These are phyloP conservation scores for Zalaria obscura DNA, from an alignment of 2,329 filamentous ascomycete species.

Conservation along the genomic window DNA sequence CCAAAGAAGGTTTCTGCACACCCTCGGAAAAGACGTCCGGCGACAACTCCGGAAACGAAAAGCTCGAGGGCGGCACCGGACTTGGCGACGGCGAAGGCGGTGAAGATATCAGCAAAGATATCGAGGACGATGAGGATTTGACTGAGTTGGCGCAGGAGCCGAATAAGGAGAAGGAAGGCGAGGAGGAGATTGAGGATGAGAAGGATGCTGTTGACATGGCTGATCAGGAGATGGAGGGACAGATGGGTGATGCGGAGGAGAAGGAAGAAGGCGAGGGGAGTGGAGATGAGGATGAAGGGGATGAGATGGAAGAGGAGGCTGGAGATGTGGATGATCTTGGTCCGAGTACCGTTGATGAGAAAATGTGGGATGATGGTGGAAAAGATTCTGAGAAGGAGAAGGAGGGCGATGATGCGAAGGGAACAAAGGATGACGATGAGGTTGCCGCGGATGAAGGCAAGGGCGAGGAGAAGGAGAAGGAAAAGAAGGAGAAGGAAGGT, in stretches of 20 bases:
- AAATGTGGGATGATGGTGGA: slow-evolving; percentile 85
- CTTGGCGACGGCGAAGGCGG: slow-evolving; percentile 89
- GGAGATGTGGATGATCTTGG: slow-evolving; percentile 87
- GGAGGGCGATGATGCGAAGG: slow-evolving; percentile 45
- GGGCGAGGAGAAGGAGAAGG: slow-evolving; percentile 26
- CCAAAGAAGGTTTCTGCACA: slow-evolving; percentile 78
- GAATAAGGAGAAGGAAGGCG: slow-evolving; percentile 34
- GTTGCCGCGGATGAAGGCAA: slow-evolving; percentile 31
- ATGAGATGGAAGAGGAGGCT: slow-evolving; percentile 71
- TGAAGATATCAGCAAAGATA: slow-evolving; percentile 96
- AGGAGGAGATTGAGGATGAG: slow-evolving; percentile 56
- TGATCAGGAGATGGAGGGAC: slow-evolving; percentile 79
- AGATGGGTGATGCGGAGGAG: slow-evolving; percentile 49
- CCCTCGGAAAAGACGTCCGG: slow-evolving; percentile 58
- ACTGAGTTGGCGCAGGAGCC: slow-evolving; percentile 83
- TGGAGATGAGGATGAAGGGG: slow-evolving; percentile 51
- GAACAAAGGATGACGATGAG: slow-evolving; percentile 34
- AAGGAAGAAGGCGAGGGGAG: slow-evolving; percentile 39
- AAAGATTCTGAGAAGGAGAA: slow-evolving; percentile 72
- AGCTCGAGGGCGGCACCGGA: slow-evolving; percentile 82
- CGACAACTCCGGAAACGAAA: slow-evolving; percentile 38
- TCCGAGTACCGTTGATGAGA: slow-evolving; percentile 84
- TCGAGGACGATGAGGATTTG: slow-evolving; percentile 84
- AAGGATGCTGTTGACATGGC: slow-evolving; percentile 87
- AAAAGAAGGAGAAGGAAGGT: slow-evolving; percentile 49